These are phyloP conservation scores for Aspergillus clavatus DNA, from an alignment of 2,329 filamentous ascomycete genomes.

Conservation along the genomic window DNA sequence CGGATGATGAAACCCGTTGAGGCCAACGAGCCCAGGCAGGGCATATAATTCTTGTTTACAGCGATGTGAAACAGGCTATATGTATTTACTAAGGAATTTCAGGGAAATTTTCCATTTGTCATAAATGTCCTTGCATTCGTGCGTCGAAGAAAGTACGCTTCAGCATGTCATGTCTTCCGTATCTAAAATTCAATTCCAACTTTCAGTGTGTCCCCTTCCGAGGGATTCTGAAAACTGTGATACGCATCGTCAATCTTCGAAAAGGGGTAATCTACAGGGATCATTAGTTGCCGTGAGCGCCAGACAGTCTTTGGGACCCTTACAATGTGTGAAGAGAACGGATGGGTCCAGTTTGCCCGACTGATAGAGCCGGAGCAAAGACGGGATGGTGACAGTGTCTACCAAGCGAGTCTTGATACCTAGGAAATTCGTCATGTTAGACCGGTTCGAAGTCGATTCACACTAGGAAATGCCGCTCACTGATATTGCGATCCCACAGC, in stretches of 20 bases:
- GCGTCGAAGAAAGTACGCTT: no score
- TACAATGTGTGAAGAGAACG: slow-evolving; percentile 46
- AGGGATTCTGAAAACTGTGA: neutral
- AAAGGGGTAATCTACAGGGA: neutral
- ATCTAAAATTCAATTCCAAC: neutral
- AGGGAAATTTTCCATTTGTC: no score
- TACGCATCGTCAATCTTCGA: neutral
- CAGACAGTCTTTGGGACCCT: neutral
- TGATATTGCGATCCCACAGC: slow-evolving; percentile 53
- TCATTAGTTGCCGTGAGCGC: neutral
- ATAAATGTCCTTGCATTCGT: no score
- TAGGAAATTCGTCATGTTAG: slow-evolving; percentile 21
- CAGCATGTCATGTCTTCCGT: no score
- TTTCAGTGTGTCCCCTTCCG: neutral
- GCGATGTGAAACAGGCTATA: no score
- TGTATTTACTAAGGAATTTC: no score
- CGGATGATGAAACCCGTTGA: neutral
- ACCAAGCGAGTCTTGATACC: slow-evolving; percentile 47
- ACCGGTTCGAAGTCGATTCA: neutral
- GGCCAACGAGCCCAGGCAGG: no score
- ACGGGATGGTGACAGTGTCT: slow-evolving; percentile 46
- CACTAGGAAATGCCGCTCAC: slow-evolving; percentile 30
- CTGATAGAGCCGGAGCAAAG: slow-evolving; percentile 45
- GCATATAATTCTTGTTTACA: no score
- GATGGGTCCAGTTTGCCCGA: slow-evolving; percentile 41